Evolutionary conservation across 495 filamentous ascomycete genomes (phyloP).

Genomic region (Parmelia sp.): DNA sequence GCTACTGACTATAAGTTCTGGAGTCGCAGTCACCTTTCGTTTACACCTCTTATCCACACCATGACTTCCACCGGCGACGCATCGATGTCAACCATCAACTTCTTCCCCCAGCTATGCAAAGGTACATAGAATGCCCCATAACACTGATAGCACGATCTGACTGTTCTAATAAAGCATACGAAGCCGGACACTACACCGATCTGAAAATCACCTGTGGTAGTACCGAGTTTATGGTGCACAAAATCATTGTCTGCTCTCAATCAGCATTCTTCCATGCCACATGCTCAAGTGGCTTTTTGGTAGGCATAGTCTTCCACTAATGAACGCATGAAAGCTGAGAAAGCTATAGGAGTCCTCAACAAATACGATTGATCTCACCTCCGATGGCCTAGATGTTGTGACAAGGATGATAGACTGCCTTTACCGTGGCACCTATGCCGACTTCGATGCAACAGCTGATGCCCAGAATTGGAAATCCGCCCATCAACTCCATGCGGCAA

Average conservation of each 20-base stretch:
- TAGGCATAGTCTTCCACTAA: neutral
- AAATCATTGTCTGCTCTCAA: conserved; percentile 7
- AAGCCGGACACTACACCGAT: conserved; percentile 2
- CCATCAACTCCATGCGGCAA: neutral
- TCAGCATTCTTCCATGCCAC: neutral
- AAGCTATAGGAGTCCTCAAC: neutral
- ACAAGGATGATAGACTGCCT: conserved; percentile 1
- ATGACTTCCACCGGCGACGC: neutral
- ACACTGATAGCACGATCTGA: neutral
- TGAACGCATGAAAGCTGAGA: neutral
- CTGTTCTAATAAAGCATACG: neutral
- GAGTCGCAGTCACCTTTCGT: neutral
- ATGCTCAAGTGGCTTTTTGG: neutral
- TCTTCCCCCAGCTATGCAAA: neutral
- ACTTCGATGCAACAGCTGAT: neutral
- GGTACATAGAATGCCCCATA: neutral
- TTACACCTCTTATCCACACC: neutral
- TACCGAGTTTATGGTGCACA: neutral
- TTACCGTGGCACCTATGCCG: neutral
- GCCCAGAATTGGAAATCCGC: neutral
- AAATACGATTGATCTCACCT: neutral
- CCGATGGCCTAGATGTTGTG: neutral
- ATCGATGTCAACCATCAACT: neutral
- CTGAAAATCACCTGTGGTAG: neutral
- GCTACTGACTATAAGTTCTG: too few relatives aligned